Conservation (phyloP, 1,139 yeast species). For the Zygotorulaspora mrakii region DNA sequence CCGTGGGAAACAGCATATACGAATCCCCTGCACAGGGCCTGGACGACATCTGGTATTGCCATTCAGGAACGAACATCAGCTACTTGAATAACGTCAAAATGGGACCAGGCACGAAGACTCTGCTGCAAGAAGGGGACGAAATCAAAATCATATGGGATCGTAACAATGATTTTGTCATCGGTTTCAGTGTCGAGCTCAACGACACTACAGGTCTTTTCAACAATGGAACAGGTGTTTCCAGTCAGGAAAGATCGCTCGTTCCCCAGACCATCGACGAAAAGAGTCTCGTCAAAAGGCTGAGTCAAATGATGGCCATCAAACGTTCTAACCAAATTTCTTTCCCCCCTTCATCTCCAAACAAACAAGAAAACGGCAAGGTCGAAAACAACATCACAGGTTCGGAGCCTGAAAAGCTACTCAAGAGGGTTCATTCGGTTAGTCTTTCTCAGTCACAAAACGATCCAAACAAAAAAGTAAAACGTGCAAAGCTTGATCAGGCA, state of each 20-base stretch:
- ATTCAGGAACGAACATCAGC: constrained; percentile 77
- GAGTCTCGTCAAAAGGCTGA: constrained; percentile 23
- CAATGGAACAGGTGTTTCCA: constrained; percentile 31
- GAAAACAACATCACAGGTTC: too few relatives aligned
- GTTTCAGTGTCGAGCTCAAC: constrained; percentile 48
- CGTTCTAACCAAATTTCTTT: constrained; percentile 13
- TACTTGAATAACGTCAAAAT: constrained; percentile 57
- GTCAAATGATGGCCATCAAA: constrained; percentile 25
- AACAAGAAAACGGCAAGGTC: constrained; percentile 1
- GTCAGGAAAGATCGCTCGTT: constrained; percentile 17
- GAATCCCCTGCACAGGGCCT: constrained; percentile 65
- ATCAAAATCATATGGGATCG: constrained; percentile 64
- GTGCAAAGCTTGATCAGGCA: constrained; percentile 34
- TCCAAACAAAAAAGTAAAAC: constrained; percentile 30
- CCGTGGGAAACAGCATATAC: constrained; percentile 50
- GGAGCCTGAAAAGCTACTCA: too few relatives aligned
- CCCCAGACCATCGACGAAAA: constrained; percentile 30
- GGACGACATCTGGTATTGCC: constrained; percentile 79
- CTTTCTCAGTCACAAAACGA: constrained; percentile 29
- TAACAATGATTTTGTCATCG: constrained; percentile 47
- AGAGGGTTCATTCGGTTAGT: constrained; percentile 28
- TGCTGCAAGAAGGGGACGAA: constrained; percentile 60
- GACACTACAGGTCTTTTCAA: constrained; percentile 60
- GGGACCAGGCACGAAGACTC: constrained; percentile 59
- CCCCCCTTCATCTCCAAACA: constrained; percentile 9